A percentile compares a stretch with the other conserved stretches of the same genome.
Evolutionary conservation across 148 eudicot genomes (phyloP).

Genomic region (Vaccinium corymbosum): DNA sequence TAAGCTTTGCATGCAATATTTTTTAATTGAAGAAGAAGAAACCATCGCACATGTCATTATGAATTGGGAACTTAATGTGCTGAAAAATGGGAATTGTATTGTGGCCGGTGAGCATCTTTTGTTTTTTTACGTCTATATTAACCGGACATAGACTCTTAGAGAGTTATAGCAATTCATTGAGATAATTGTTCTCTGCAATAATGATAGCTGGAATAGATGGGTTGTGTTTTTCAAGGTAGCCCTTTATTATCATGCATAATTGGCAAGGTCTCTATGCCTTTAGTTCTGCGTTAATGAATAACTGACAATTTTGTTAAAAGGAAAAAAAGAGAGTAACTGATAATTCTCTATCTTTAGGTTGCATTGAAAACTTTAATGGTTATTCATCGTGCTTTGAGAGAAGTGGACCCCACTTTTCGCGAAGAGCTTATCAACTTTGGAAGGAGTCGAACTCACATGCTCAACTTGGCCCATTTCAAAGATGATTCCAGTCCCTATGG

Average conservation of each 20-base stretch:
- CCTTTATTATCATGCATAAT: neutral
- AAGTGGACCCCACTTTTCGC: slow-evolving; percentile 84
- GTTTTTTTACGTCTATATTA: neutral
- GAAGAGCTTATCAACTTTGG: slow-evolving; percentile 81
- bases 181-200: neutral
- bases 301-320: neutral
- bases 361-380: slow-evolving; percentile 89
- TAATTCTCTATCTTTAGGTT: slow-evolving; percentile 45
- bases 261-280: neutral
- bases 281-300: neutral
- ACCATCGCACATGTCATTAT: neutral
- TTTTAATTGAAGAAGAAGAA: slow-evolving; percentile 3
- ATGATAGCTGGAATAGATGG: neutral
- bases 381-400: slow-evolving; percentile 92
- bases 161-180: neutral
- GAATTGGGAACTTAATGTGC: neutral
- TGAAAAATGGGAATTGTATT: neutral
- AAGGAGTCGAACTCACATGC: slow-evolving; percentile 65
- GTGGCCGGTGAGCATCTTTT: neutral
- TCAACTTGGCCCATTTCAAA: slow-evolving; percentile 87
- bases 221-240: neutral
- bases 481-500: slow-evolving; percentile 96
- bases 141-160: neutral
- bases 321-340: neutral
- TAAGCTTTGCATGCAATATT: neutral